Base-by-base conservation (phyloP, 768 basidiomycete genomes). In the Gelatoporia subvermispora region DNA sequence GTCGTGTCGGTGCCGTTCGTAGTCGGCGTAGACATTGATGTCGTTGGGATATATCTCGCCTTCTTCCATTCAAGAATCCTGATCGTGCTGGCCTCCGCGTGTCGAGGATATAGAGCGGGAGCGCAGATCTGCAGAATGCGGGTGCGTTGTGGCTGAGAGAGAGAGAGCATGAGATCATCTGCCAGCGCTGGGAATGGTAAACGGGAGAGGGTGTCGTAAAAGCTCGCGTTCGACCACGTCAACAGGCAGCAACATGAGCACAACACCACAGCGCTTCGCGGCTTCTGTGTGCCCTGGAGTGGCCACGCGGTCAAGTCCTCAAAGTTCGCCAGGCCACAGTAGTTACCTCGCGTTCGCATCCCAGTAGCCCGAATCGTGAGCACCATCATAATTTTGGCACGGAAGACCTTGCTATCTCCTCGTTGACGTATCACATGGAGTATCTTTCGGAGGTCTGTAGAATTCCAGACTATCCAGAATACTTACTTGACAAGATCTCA, bases 381-480 rank as follows among this genome's bases (percentile, higher is more conserved):
- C 18, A 23, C 28, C 13, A 13, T 31, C 13, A 31, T 31, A 7
- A 31, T 31, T 31, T 31, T 7, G 28, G 28, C 13, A 31, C 28
- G 28, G 28, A 31, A 31, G 28, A 13, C 7, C 28, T 31, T 31
- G 28, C 7, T 31, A 31, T 31, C 28, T 31, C 28, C 13, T 31
- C 37, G 44, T 36, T 47, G 41, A 22, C 35, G 7, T 20, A 23
- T 34, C 47, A 35, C 47, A 51, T 52, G 50, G 49, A 51, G 45
- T 53, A 51, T 51, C 50, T 52, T 42, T 50, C 57, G 47, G 44
- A 49, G 15, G 79, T 81, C 9, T n/a, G 13, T 71, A 55, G 73
- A 78, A 68, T 78, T 73, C 68, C 20, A 31, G 28, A 31, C 28
- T 41, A 7, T 34, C 17, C 31, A 31, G 34, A 11, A 16, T 43